phyloP scores from a whole-genome alignment of 2,329 filamentous ascomycete genomes.

The Neurospora crassa region DNA sequence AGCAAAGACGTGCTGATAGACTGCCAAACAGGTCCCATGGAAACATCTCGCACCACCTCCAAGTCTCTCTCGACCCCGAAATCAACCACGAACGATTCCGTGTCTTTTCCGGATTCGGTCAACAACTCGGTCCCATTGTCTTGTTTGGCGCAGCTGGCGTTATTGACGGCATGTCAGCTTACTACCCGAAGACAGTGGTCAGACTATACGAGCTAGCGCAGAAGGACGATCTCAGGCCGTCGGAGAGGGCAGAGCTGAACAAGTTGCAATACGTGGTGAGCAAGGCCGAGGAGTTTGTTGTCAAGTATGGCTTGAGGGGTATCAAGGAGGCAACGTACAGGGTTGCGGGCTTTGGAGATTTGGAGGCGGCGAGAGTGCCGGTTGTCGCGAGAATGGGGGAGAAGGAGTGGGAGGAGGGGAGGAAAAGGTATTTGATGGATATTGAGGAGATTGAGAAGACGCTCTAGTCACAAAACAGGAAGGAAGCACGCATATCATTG shows the following conservation, averaged over 20 bases:
- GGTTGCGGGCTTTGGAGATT: conserved; percentile 46
- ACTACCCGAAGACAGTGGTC: conserved; percentile 54
- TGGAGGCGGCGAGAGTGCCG: conserved; percentile 49
- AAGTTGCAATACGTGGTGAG: conserved; percentile 52
- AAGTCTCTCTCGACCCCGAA: conserved; percentile 49
- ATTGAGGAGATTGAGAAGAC: conserved; percentile 18
- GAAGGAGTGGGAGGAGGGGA: conserved; percentile 43
- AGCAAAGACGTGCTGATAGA: no score
- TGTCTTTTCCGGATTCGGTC: conserved; percentile 56
- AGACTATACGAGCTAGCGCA: conserved; percentile 41
- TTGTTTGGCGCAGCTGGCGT: conserved; percentile 54
- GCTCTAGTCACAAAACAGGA: background rate
- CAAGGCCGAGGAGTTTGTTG: conserved; percentile 52
- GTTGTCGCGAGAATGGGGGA: conserved; percentile 46
- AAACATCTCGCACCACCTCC: conserved; percentile 53
- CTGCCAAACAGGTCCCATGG: conserved; percentile 54
- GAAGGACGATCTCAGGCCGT: conserved; percentile 17
- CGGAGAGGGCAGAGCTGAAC: conserved; percentile 40
- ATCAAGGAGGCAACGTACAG: conserved; percentile 53
- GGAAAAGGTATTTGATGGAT: conserved; percentile 24
- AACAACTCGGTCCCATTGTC: conserved; percentile 55
- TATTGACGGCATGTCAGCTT: conserved; percentile 56
- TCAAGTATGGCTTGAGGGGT: conserved; percentile 49
- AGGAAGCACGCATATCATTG: background rate
- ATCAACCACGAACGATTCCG: conserved; percentile 53